Evolutionary conservation across 345 rosid species (phyloP).

Genomic region (Eucalyptus tenuipes): DNA sequence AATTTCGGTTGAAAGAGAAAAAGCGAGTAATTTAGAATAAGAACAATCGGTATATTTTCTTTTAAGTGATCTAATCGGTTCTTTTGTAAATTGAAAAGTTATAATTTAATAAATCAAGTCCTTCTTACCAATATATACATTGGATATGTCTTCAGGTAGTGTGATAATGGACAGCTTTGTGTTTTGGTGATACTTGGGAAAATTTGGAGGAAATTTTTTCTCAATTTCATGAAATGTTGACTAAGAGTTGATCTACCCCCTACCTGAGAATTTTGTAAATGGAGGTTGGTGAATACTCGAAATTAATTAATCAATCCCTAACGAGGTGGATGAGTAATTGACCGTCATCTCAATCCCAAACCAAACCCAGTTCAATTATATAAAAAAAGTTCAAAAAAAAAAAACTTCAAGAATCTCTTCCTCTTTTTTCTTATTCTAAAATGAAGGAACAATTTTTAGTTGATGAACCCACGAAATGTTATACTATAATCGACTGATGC

Average conservation of each 20-base stretch:
- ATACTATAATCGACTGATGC: background rate
- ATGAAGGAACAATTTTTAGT: background rate
- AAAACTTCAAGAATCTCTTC: background rate
- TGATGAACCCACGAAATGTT: background rate
- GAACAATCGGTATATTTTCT: too few species aligned
- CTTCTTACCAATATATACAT: background rate
- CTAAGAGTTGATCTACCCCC: background rate
- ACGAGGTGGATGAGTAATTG: background rate
- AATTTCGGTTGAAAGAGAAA: background rate
- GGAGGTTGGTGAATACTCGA: background rate
- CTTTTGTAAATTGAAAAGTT: background rate
- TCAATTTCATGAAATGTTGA: accelerated
- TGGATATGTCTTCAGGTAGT: background rate
- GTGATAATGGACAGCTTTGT: background rate
- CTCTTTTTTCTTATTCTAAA: background rate
- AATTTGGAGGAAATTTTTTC: background rate
- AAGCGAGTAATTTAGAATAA: accelerated
- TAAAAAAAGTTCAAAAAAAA: accelerated
- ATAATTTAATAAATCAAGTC: too few species aligned
- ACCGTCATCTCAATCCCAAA: accelerated
- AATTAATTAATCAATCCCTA: too few species aligned
- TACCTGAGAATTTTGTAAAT: too few species aligned
- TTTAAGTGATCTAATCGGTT: background rate
- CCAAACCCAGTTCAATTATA: background rate
- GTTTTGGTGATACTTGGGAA: background rate